Base-by-base conservation (phyloP, 2,329 filamentous ascomycete genomes). In the Sporothrix dimorphospora region DNA sequence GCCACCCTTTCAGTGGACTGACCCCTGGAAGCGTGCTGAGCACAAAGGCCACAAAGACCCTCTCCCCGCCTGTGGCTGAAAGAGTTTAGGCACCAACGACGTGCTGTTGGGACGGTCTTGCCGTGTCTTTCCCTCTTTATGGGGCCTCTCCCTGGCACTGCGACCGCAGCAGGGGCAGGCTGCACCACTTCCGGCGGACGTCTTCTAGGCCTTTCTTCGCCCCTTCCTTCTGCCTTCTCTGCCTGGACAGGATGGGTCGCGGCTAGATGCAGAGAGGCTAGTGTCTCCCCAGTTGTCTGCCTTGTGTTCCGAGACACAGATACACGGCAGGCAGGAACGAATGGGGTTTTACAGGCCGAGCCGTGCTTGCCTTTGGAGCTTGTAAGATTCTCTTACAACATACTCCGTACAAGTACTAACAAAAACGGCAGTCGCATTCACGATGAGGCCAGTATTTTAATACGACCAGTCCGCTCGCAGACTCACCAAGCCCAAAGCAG, bases 11-110 rank as follows among this genome's bases (percentile, higher is more conserved):
- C 63, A 67, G 63, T 51, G 61, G 61, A 42, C n/a, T 67, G 42
- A 30, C 27, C 63, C 42, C 42, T 67, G 38, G 27, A 42, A 45
- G n/a, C 59, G 21, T 9, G 12, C n/a, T 27, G 38, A 4, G 24
- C 9, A 14, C 51, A 55, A 49, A 49, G 45, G 14, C 53, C 19
- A 57, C 53, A 40, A 59, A n/a, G 30, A 11, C 59, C 6, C 21
- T 2, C 42, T 45, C 38, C 21, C 38, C 21, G 59, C 40, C 19
- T 40, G 30, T 53, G 47, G 65, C 27, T 40, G 65, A 68, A 38
- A n/a, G 24, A 3, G 8, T 65, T 69, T 67, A 69, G 66, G 66
- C 66, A 69, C 66, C 66, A 55, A 69, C 66, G 34, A 16, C 34
- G 30, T 45, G 42, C 24, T 67, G 63, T 67, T 67, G 63, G 40